phyloP scores from a whole-genome alignment of 129 eudicot species.

The Lactuca sativa region DNA sequence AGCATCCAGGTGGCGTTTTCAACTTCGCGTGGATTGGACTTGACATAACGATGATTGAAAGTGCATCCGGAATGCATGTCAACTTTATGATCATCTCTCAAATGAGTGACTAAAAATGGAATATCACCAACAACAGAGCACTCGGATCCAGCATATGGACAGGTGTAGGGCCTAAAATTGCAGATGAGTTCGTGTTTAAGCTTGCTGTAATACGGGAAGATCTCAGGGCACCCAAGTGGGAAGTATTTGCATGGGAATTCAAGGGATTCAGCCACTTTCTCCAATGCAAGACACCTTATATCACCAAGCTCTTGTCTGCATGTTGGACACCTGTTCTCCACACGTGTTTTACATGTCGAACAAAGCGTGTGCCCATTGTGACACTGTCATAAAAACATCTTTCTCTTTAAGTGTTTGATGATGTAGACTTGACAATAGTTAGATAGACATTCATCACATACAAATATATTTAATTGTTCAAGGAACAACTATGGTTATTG shows the following conservation, averaged over 20 bases:
- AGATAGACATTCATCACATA: no score
- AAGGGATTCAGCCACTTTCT: constrained; percentile 6
- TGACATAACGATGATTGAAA: background rate
- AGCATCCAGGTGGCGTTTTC: background rate
- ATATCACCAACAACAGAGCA: background rate
- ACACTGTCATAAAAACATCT: background rate
- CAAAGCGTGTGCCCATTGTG: constrained; percentile 17
- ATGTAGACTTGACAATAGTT: no score
- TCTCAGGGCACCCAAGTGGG: background rate
- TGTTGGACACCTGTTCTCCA: background rate
- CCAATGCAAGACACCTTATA: constrained; percentile 9
- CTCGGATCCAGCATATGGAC: background rate
- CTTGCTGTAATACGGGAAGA: background rate
- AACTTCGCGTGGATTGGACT: background rate
- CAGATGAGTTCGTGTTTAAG: background rate
- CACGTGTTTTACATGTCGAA: background rate
- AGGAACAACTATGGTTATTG: background rate
- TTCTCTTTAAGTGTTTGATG: background rate
- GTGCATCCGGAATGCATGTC: no score
- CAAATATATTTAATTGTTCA: background rate
- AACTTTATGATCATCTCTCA: background rate
- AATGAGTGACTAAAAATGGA: background rate
- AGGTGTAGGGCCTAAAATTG: background rate
- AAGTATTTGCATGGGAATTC: background rate
- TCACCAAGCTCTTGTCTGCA: background rate